Evolutionary conservation across 495 filamentous ascomycete genomes (phyloP), one percentile per base, ranked within the genome.

Genomic region (Terfezia claveryi): DNA sequence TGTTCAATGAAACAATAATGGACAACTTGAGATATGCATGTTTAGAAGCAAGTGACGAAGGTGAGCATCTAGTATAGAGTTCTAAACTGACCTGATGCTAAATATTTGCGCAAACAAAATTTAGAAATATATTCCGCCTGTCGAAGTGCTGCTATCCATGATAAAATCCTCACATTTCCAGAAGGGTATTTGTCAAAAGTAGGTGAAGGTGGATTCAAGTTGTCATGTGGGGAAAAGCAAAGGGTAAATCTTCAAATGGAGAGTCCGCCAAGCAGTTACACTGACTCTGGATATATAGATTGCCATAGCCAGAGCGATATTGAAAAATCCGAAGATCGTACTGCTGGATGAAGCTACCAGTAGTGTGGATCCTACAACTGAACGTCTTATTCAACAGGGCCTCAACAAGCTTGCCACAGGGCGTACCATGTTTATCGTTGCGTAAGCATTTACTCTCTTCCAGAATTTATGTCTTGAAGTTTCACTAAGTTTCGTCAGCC

Each of bases 181-280:
- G 76, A 83, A 36, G 71, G 74, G 44, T 75, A 75, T 58, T 67
- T 71, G 44, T 64, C 66, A 1, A 68, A 69, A 56, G 69, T 71
- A 56, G 69, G 69, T 10, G 58, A 72, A 52, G 66, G 68, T 37
- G 69, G 69, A 51, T 64, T 71, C 10, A 83, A 81, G 61, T 68
- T 88, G 23, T 85, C 81, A 9, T 82, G 82, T 11, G 84, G 83
- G 7, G 82, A 88, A 65, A 67, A 77, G 49, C 84, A 87, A 64
- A 75, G 83, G 44, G 70, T 88, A 57, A 38, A 49, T 51, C 23
- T 38, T 10, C 23, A 4, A 23, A 36, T 14, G 4, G 23, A 16
- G 32, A 52, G 12, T 6, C 12, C n/a, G 27, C 54, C 17, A 53
- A 52, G 37, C 44, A 57, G 50, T 64, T 23, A 36, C 36, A 36